phyloP scores from a whole-genome alignment of 306 rosid genomes.

The Vigna trinervia region DNA sequence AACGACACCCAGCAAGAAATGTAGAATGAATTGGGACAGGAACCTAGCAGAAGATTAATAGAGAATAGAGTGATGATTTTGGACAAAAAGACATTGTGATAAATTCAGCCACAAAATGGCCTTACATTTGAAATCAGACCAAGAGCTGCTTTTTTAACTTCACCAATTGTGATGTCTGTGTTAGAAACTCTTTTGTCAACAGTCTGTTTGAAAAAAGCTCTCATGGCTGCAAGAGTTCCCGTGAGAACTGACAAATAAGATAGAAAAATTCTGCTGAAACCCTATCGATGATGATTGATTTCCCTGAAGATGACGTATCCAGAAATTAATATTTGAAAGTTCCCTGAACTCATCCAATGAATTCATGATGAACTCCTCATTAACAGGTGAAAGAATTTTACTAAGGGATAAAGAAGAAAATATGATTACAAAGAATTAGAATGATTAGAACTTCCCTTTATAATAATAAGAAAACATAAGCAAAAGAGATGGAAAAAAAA shows the following conservation, averaged over 20 bases:
- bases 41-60: conserved; percentile 58
- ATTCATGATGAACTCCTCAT: conserved; percentile 64
- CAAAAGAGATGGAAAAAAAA: neutral
- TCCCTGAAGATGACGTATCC: conserved; percentile 66
- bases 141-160: conserved; percentile 66
- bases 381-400: conserved; percentile 56
- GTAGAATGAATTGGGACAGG: conserved; percentile 61
- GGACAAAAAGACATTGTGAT: conserved; percentile 27
- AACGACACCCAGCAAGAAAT: conserved; percentile 74
- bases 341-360: conserved; percentile 60
- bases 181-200: too few species aligned
- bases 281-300: conserved; percentile 61
- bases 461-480: conserved; percentile 10
- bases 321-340: conserved; percentile 58
- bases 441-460: neutral
- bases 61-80: conserved; percentile 38
- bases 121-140: conserved; percentile 74
- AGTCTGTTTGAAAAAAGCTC: conserved; percentile 52
- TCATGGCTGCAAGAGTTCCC: conserved; percentile 45
- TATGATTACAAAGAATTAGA: conserved; percentile 22
- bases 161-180: conserved; percentile 54
- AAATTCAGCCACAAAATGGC: conserved; percentile 39
- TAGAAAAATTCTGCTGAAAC: conserved; percentile 77
- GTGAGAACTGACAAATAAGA: conserved; percentile 55
- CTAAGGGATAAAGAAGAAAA: neutral